Conservation (phyloP, 2,329 filamentous ascomycete species). For the Penicillium sp. region DNA sequence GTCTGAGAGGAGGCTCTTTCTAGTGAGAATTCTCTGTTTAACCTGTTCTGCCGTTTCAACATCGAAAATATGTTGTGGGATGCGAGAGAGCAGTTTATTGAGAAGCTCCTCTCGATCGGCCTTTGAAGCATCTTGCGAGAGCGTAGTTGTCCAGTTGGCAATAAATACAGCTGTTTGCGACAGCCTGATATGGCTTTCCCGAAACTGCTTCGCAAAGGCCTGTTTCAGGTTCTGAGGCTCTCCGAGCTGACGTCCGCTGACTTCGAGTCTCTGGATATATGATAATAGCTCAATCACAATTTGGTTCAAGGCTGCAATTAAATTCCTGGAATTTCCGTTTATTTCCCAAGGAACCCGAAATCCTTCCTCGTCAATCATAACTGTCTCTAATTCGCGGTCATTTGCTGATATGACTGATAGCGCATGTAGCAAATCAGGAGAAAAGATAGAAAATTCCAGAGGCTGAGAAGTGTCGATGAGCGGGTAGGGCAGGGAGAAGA, state of each 20-base stretch:
- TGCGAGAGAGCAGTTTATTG: conserved; percentile 25
- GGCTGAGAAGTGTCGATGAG: conserved; percentile 27
- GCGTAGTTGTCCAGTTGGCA: conserved; percentile 35
- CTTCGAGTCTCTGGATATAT: conserved; percentile 33
- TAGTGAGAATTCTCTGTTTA: conserved; percentile 27
- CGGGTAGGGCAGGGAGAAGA: conserved; percentile 45
- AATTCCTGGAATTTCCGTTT: conserved; percentile 35
- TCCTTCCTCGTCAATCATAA: conserved; percentile 27
- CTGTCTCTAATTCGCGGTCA: conserved; percentile 34
- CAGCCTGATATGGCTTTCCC: conserved; percentile 38
- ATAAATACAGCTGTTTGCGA: conserved; percentile 38
- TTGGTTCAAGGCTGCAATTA: conserved; percentile 39
- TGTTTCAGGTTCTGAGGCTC: conserved; percentile 38
- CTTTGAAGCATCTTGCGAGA: conserved; percentile 26
- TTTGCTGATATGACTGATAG: conserved; percentile 41
- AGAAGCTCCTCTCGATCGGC: conserved; percentile 27
- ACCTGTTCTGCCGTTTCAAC: conserved; percentile 19
- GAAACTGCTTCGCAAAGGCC: conserved; percentile 38
- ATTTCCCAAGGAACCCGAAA: conserved; percentile 24
- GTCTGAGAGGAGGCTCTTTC: conserved; percentile 27
- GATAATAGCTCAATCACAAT: conserved; percentile 39
- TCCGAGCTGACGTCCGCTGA: conserved; percentile 23
- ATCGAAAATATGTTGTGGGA: conserved; percentile 27
- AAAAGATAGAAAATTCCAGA: conserved; percentile 42
- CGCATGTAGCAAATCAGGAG: conserved; percentile 40